Evolutionary conservation across 768 basidiomycete species (phyloP).

Genomic region (Tulasnella sp.): DNA sequence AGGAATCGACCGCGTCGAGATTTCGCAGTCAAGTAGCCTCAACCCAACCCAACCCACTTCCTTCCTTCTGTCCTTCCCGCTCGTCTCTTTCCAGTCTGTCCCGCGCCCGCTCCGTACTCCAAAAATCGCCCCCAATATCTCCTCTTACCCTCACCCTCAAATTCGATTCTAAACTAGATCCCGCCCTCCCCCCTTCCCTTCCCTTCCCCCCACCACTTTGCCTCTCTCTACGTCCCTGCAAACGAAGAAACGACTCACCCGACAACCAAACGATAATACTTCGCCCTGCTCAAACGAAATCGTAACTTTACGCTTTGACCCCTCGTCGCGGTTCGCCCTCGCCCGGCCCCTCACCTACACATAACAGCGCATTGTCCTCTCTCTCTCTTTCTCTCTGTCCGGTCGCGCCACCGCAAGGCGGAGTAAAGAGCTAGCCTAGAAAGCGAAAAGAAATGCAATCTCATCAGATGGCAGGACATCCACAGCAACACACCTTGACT

Average conservation of each 20-base stretch:
- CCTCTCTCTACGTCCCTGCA: neutral
- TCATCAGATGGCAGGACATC: neutral
- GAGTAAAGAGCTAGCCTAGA: too few species aligned
- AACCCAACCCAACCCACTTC: neutral
- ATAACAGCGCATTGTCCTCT: too few species aligned
- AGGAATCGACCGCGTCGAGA: neutral
- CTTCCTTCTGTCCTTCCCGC: slow-evolving; percentile 16
- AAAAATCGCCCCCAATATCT: neutral
- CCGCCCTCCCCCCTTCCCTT: neutral
- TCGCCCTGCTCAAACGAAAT: neutral
- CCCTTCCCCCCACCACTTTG: neutral
- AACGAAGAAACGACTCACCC: neutral
- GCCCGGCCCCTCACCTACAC: too few species aligned
- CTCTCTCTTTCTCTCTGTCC: neutral
- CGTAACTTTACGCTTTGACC: too few species aligned
- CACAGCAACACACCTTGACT: neutral
- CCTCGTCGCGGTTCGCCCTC: too few species aligned
- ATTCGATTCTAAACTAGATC: neutral
- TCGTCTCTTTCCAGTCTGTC: slow-evolving; percentile 9
- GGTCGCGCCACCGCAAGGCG: neutral
- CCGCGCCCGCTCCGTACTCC: slow-evolving; percentile 17
- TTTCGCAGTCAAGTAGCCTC: neutral
- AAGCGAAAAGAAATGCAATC: neutral
- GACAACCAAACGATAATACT: neutral
- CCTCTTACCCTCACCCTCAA: slow-evolving; percentile 9